Base-by-base conservation (phyloP, 352 stramenopile genomes). In the Phytophthora chlamydospora region DNA sequence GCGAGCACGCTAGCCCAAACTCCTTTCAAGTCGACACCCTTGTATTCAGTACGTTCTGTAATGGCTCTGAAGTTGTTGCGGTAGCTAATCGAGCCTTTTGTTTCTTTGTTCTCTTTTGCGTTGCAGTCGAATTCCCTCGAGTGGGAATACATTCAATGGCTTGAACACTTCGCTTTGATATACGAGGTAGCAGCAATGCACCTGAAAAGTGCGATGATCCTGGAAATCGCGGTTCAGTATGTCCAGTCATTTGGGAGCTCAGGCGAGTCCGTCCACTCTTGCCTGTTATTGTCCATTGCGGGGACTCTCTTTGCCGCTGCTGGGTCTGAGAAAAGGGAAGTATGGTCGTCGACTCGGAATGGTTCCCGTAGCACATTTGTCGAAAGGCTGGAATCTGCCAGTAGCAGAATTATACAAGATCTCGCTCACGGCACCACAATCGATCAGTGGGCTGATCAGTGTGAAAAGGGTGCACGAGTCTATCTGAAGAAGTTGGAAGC, bases 131-230 rank as follows among this genome's bases (percentile, higher is more conserved):
- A 76, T 16, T 52, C 40, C 6, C 51, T 84, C 17, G 64, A 85
- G 40, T 85, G 70, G 77, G 79, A 83, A 27, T 85, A 81, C 36
- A 27, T 89, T 35, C 48, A 80, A 34, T 85, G 76, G 78, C 56
- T 91, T 7, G 81, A 93, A 34, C 82, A 93, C 29, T 85, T 85
- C 13, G 61, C 75, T 24, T 68, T 56, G 1, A 55, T 87, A 36
- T 89, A 75, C 48, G 79, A 90, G 39, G 16, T 50, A 32, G 53
- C 49, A 32, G 68, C 48, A 16, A 49, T 44, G 39, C 50, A 56
- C 13, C 16, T 83, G 27, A 79, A 75, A 17, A 71, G 62, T 40
- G 58, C 68, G 8, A 58, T 78, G 53, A 59, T 86, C 16, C 35
- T 83, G 24, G 65, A 85, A 54, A 68, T 61, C 50, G 74, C 58